A percentile compares a stretch with the other conserved stretches of the same genome.
These are phyloP conservation scores for Choricystis sp. DNA, from an alignment of 139 green algal species.

Conservation along the genomic window DNA sequence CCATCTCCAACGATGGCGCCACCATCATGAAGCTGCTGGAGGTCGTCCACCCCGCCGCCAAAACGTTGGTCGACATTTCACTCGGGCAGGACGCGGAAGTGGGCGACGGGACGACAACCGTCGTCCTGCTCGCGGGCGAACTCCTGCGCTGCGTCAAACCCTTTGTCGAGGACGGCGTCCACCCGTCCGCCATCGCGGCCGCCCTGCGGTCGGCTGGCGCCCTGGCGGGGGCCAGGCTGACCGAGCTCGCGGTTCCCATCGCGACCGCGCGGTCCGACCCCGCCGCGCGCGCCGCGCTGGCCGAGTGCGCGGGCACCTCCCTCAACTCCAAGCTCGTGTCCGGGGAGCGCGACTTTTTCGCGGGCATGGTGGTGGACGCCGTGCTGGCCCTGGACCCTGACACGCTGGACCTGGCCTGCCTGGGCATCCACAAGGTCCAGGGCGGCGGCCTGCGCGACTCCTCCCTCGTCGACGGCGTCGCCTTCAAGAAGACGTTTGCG, in stretches of 20 bases:
- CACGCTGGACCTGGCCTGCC: conserved; percentile 73
- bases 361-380: conserved; percentile 88
- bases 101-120: conserved; percentile 94
- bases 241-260: conserved; percentile 66
- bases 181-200: conserved; percentile 81
- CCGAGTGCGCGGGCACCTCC: conserved; percentile 89
- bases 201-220: conserved; percentile 63
- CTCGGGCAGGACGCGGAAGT: conserved; percentile 75
- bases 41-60: conserved; percentile 95
- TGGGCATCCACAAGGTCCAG: conserved; percentile 92
- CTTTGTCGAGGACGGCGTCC: conserved; percentile 94
- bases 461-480: conserved; percentile 95
- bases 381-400: conserved; percentile 63
- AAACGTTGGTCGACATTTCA: conserved; percentile 90
- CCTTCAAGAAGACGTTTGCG: conserved; percentile 99
- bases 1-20: conserved; percentile 93
- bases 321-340: conserved; percentile 93
- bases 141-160: conserved; percentile 84
- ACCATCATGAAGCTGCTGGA: conserved; percentile 99
- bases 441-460: conserved; percentile 84
- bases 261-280: conserved; percentile 34
- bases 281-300: conserved; percentile 65
- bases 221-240: conserved; percentile 58
- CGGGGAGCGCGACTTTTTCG: conserved; percentile 97
- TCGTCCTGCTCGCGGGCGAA: conserved; percentile 92